Base-by-base conservation (phyloP, 164 flowering plant species). In the grape (Vitis vinifera) region DNA sequence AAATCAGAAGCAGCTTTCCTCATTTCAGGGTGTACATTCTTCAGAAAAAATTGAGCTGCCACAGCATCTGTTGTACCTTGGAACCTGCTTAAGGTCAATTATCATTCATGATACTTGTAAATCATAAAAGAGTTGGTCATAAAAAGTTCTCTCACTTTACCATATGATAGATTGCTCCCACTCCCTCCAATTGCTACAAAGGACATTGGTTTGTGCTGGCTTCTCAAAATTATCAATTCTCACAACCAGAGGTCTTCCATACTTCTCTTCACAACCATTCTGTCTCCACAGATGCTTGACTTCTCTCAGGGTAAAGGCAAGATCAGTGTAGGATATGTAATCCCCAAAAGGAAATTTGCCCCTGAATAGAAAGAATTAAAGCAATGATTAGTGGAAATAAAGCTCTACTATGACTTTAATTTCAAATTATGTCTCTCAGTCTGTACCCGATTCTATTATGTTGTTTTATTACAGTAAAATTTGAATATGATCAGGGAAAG, bases 131-230 rank as follows among this genome's bases (percentile, higher is more conserved):
- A 10, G 31, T 23, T 31, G 7, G 60, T 3, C 57, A 52, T 15
- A 4, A 47, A 55, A 27, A 16, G 8, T 12, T 3, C 51, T 52
- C 15, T 51, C 62, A 63, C 19, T 73, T 62, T 76, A 95, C 99
- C 99, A 95, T 76, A 95, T 90, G 67, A 95, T 88, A 70, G 99
- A 97, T 65, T 95, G 85, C 66, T 82, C 68, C 99, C 99, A 95
- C 61, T 76, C 68, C 77, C 71, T 85, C 99, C 99, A 95, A 69
- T 95, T 84, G 79, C 92, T 79, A 77, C 99, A 95, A n/a, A 95
- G 94, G 69, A 89, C 91, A 79, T 87, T 81, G 50, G 98, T 81
- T 68, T 83, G 74, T 29, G 86, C 51, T 64, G 98, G 93, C 83
- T 88, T 95, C 84, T 79, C 88, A 73, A 95, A 95, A 82, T 95